A percentile compares a stretch with the other conserved stretches of the same genome.
Evolutionary conservation across 2,329 filamentous ascomycete genomes (phyloP).

Genomic region (Setomelanomma holmii): DNA sequence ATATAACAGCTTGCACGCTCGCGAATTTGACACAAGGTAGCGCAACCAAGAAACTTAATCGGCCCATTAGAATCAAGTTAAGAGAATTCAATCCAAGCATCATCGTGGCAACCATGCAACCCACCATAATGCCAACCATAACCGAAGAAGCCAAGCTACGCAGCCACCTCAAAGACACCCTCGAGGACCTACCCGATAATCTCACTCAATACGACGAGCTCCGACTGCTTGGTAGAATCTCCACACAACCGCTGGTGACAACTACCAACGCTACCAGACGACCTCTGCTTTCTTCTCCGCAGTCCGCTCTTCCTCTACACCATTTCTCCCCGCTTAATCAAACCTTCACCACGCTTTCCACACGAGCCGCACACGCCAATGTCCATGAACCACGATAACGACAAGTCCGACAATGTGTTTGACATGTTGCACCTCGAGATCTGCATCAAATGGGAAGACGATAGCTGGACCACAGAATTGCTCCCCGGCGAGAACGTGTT

Average conservation of each 20-base stretch:
- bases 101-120: no score
- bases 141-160: background rate
- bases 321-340: conserved; percentile 6
- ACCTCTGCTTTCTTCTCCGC: background rate
- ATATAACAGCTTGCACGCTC: no score
- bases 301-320: conserved; percentile 1
- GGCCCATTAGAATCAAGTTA: no score
- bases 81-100: no score
- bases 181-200: conserved; percentile 8
- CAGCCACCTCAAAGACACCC: conserved; percentile 3
- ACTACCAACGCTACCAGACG: background rate
- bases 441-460: conserved; percentile 6
- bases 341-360: background rate
- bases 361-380: background rate
- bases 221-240: conserved; percentile 13
- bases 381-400: background rate
- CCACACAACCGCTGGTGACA: no score
- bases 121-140: background rate
- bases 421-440: conserved; percentile 4
- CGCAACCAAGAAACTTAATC: no score
- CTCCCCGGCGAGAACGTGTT: conserved; percentile 3
- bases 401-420: background rate
- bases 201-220: conserved; percentile 8
- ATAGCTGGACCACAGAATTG: conserved; percentile 13
- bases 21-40: no score